Evolutionary conservation across 441 rosid genomes (phyloP).

Genomic region (Francoa sonchifolia): DNA sequence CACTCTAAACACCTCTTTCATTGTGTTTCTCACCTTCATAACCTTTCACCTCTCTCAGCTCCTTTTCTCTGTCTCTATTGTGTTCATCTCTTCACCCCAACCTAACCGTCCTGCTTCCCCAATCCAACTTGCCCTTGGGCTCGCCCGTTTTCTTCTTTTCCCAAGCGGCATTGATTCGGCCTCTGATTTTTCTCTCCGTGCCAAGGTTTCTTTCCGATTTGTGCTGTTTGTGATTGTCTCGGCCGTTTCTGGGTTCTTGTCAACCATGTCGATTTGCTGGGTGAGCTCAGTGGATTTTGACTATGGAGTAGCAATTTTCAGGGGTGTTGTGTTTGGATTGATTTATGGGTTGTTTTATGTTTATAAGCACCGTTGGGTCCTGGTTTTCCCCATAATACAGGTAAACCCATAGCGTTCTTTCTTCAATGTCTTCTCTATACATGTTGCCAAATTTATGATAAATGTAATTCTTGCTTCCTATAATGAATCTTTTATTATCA

Average conservation of each 20-base stretch:
- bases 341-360: slow-evolving; percentile 39
- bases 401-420: slow-evolving; percentile 19
- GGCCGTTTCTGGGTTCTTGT: slow-evolving; percentile 43
- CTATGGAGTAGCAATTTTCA: slow-evolving; percentile 35
- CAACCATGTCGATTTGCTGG: slow-evolving; percentile 32
- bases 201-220: slow-evolving; percentile 30
- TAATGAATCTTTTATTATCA: too few species aligned
- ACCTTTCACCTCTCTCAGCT: slow-evolving; percentile 17
- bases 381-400: slow-evolving; percentile 84
- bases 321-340: slow-evolving; percentile 55
- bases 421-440: too few species aligned
- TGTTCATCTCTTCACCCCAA: slow-evolving; percentile 35
- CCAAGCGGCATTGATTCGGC: slow-evolving; percentile 19
- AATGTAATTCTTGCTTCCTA: too few species aligned
- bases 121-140: slow-evolving; percentile 24
- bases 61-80: slow-evolving; percentile 41
- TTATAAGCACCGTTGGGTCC: slow-evolving; percentile 48
- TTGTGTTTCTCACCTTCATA: slow-evolving; percentile 27
- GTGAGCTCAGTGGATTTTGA: slow-evolving; percentile 5
- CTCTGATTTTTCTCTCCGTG: slow-evolving; percentile 40
- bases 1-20: slow-evolving; percentile 13
- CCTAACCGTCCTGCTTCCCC: slow-evolving; percentile 31
- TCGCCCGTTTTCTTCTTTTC: slow-evolving; percentile 21
- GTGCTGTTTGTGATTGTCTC: slow-evolving; percentile 27
- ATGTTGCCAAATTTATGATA: too few species aligned